These are phyloP conservation scores for Beauveria rudraprayagi DNA, from an alignment of 2,329 filamentous ascomycete genomes.

Conservation along the genomic window DNA sequence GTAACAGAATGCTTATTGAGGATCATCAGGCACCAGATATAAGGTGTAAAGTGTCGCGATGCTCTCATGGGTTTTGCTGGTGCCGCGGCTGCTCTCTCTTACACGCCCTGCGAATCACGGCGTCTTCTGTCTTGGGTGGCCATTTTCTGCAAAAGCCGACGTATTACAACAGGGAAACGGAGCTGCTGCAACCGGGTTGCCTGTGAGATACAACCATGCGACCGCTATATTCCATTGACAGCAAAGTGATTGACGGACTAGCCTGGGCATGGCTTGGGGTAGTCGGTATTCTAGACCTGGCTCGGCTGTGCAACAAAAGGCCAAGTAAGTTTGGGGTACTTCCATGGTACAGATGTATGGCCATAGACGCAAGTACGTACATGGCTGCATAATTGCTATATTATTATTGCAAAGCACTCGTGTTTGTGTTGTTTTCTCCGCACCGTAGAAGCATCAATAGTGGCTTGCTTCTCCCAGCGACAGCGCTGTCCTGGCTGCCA, in stretches of 20 bases:
- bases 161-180: background rate
- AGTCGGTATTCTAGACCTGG: background rate
- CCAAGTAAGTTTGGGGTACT: slow-evolving; percentile 3
- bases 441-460: too few relatives aligned
- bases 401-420: background rate
- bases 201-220: background rate
- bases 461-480: background rate
- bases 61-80: background rate
- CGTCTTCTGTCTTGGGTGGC: too few relatives aligned
- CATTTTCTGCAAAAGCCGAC: too few relatives aligned
- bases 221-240: background rate
- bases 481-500: background rate
- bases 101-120: background rate
- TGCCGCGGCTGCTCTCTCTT: background rate
- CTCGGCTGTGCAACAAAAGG: background rate
- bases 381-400: background rate
- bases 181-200: background rate
- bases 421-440: background rate
- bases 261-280: background rate
- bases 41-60: slow-evolving; percentile 1
- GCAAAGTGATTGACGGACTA: slow-evolving; percentile 2
- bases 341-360: background rate
- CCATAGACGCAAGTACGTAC: background rate
- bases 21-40: slow-evolving; percentile 1
- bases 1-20: background rate